Conservation (phyloP, 2,329 filamentous ascomycete genomes). For the Thielaviopsis musarum region DNA sequence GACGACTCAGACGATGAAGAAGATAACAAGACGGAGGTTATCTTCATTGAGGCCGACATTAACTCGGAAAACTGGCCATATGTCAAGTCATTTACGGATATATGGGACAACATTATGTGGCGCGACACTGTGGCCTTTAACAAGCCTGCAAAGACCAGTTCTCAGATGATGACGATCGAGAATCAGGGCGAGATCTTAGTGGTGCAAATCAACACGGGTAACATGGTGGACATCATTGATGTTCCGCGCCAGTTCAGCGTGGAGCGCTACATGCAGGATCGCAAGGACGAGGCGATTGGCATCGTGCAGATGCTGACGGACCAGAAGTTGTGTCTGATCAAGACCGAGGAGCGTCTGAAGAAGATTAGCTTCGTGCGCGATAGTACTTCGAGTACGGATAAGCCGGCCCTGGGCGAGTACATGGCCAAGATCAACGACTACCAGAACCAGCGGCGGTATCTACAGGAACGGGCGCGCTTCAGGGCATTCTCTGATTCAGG, state of each 20-base stretch:
- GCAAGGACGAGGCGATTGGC: slow-evolving; percentile 26
- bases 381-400: background rate
- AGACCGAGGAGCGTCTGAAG: slow-evolving; percentile 1
- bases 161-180: slow-evolving; percentile 27
- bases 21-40: slow-evolving; percentile 23
- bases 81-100: slow-evolving; percentile 30
- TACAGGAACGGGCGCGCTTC: slow-evolving; percentile 22
- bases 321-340: slow-evolving; percentile 5
- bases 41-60: slow-evolving; percentile 26
- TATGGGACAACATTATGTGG: slow-evolving; percentile 33
- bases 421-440: slow-evolving; percentile 12
- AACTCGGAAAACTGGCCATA: slow-evolving; percentile 21
- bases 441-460: slow-evolving; percentile 17
- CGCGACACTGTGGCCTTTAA: slow-evolving; percentile 23
- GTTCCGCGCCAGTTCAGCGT: slow-evolving; percentile 36
- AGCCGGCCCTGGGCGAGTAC: background rate
- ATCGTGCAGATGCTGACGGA: slow-evolving; percentile 9
- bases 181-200: slow-evolving; percentile 33
- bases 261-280: slow-evolving; percentile 32
- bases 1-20: slow-evolving; percentile 14
- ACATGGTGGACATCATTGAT: slow-evolving; percentile 26
- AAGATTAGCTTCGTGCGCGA: background rate
- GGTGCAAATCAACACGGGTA: slow-evolving; percentile 27
- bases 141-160: slow-evolving; percentile 19
- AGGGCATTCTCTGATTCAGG: slow-evolving; percentile 22